Evolutionary conservation across 2,329 filamentous ascomycete genomes (phyloP), one percentile per base, ranked within the genome.

Genomic region (Alternaria arbusti): DNA sequence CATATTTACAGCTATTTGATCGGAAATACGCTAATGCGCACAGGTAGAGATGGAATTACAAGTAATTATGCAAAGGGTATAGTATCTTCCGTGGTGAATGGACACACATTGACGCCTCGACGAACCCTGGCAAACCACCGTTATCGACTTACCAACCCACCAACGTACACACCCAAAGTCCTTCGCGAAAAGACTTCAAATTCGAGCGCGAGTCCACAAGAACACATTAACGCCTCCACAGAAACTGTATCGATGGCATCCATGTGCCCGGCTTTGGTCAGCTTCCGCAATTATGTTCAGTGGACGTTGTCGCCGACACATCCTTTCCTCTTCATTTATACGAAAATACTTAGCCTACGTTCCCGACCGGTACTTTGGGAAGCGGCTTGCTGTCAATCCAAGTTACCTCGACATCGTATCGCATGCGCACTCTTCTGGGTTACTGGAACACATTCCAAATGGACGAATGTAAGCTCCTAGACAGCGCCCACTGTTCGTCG

Each of bases 361-460:
- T 46, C 32, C 15, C 8, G 32, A 36, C 32, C 6, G 71, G 70
- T 45, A 25, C 61, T 15, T 7, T 56, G 4, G 51, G 54, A 0
- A 72, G 71, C 25, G 62, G 62, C 12, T 36, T 72, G 4, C 45
- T 62, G 4, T 49, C 43, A 8, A 43, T 4, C 52, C 68, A 15
- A 44, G 51, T 9, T 68, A 71, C 45, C 47, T 56, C 4, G 67
- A 71, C 11, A 59, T 61, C 1, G 36, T 75, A 8, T 49, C 26
- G 22, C 28, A 45, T 25, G 40, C 58, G 2, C 32, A 36, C 32
- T n/a, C 15, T 36, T 36, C 32, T 36, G 8, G 8, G 7, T 36
- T 36, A n/a, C 32, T 36, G 32, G 32, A 36, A 36, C 15, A 36
- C 8, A 36, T 36, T 36, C 32, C 32, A n/a, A 36, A 36, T 36